Evolutionary conservation across 352 stramenopile genomes (phyloP).

Genomic region (Globisporangium alternatum): DNA sequence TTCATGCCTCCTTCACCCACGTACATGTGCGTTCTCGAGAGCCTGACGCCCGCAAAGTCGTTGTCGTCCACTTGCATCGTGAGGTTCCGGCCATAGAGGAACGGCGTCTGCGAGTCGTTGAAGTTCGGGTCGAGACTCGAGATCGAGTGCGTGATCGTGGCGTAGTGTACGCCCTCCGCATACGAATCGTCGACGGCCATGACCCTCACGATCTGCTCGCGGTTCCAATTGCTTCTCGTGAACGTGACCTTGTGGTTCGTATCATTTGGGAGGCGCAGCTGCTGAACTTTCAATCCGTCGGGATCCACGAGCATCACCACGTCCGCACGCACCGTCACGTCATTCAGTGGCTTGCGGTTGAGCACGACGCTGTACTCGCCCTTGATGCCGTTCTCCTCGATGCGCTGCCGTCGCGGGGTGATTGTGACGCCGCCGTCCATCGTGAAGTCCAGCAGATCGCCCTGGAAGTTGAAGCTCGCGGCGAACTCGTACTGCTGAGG

Average conservation of each 20-base stretch:
- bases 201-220: constrained; percentile 57
- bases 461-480: constrained; percentile 42
- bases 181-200: constrained; percentile 50
- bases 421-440: constrained; percentile 71
- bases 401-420: constrained; percentile 37
- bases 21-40: constrained; percentile 60
- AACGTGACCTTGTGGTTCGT: constrained; percentile 34
- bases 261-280: constrained; percentile 30
- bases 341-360: constrained; percentile 53
- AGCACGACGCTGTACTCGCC: constrained; percentile 68
- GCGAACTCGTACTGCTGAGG: constrained; percentile 50
- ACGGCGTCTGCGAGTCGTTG: constrained; percentile 46
- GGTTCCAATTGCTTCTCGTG: constrained; percentile 61
- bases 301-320: constrained; percentile 39
- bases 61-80: constrained; percentile 74
- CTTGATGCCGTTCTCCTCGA: constrained; percentile 42
- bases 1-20: constrained; percentile 49
- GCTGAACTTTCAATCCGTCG: constrained; percentile 28
- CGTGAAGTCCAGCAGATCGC: constrained; percentile 64
- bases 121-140: constrained; percentile 55
- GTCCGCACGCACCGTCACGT: constrained; percentile 41
- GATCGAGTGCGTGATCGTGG: constrained; percentile 42
- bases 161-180: constrained; percentile 64
- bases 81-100: constrained; percentile 54
- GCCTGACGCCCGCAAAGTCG: constrained; percentile 42